Percentiles rank a stretch among this genome's conserved stretches.
phyloP scores from a whole-genome alignment of 441 rosid species.

The Pelargonium myrrhifolium region DNA sequence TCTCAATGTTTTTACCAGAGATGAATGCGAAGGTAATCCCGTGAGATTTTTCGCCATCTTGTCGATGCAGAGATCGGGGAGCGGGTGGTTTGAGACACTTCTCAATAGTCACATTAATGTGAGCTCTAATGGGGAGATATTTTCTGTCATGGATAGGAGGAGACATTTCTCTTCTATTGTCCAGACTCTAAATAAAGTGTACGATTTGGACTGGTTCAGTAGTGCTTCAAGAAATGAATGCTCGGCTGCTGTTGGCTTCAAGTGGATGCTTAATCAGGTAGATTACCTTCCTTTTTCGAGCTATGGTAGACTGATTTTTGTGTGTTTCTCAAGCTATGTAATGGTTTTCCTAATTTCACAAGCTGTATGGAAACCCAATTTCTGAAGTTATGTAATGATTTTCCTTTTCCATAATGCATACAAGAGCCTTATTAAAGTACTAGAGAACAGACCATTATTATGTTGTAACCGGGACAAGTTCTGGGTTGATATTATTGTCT shows the following conservation, averaged over 20 bases:
- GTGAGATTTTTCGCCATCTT: conserved; percentile 76
- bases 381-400: too few relatives aligned
- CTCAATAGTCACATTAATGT: conserved; percentile 77
- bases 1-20: conserved; percentile 31
- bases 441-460: neutral
- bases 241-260: conserved; percentile 91
- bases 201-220: conserved; percentile 75
- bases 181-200: conserved; percentile 62
- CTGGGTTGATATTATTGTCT: neutral
- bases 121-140: conserved; percentile 92
- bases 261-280: conserved; percentile 99
- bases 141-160: conserved; percentile 55
- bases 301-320: too few relatives aligned
- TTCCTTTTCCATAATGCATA: too few relatives aligned
- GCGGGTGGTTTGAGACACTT: conserved; percentile 96
- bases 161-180: conserved; percentile 52
- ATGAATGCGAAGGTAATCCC: conserved; percentile 67
- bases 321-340: neutral
- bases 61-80: conserved; percentile 95
- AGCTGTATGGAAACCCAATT: too few relatives aligned
- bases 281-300: neutral
- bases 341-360: neutral
- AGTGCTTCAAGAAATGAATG: conserved; percentile 96
- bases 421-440: neutral
- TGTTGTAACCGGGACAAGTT: neutral